These are phyloP conservation scores for Phytophthora palmivora DNA, from an alignment of 352 stramenopile genomes.

Conservation along the genomic window DNA sequence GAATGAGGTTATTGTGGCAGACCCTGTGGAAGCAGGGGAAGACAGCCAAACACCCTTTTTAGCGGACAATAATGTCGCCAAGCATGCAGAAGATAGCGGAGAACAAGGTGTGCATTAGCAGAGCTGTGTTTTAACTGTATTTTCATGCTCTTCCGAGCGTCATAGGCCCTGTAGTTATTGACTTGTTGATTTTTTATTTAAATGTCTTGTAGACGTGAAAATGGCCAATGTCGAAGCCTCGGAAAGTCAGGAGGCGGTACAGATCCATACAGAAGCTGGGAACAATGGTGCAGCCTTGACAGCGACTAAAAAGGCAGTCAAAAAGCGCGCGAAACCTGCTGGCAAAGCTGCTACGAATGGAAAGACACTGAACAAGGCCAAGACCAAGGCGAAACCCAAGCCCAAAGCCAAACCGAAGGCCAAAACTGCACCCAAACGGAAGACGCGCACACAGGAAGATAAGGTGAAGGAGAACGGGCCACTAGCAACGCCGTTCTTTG, in stretches of 20 bases:
- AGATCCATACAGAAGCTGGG: not conserved
- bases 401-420: slow-evolving; percentile 34
- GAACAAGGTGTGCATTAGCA: slow-evolving; percentile 18
- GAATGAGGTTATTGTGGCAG: slow-evolving; percentile 7
- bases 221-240: slow-evolving; percentile 17
- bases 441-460: slow-evolving; percentile 59
- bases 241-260: not conserved
- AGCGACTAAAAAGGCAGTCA: slow-evolving; percentile 15
- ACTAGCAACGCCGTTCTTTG: slow-evolving; percentile 67
- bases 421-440: slow-evolving; percentile 59
- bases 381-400: slow-evolving; percentile 32
- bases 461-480: slow-evolving; percentile 68
- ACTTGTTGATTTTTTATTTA: slow-evolving; percentile 33
- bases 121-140: slow-evolving; percentile 1
- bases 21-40: slow-evolving; percentile 27
- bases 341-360: slow-evolving; percentile 27
- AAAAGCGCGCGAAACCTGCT: slow-evolving; percentile 39
- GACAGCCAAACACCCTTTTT: slow-evolving; percentile 8
- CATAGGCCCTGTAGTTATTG: slow-evolving; percentile 2
- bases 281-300: not conserved
- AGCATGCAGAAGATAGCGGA: not conserved
- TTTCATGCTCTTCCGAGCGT: slow-evolving; percentile 17
- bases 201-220: slow-evolving; percentile 25
- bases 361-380: slow-evolving; percentile 17
- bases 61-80: not conserved